A percentile compares a stretch with the other conserved stretches of the same genome.
Evolutionary conservation across 1,284 basidiomycete genomes (phyloP).

Genomic region (Pisolithus thermaeus): DNA sequence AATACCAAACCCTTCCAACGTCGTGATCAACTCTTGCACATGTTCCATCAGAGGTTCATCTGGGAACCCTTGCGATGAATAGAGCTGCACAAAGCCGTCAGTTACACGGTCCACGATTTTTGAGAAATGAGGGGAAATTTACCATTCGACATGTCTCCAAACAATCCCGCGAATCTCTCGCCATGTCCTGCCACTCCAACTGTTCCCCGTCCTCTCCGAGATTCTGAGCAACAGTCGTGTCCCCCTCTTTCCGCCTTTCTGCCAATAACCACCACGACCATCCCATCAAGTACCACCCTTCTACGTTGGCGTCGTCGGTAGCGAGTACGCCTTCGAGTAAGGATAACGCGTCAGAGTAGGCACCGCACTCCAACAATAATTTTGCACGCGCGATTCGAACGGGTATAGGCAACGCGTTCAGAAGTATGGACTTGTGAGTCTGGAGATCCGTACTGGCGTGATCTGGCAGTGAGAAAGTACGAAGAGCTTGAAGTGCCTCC

Average conservation of each 20-base stretch:
- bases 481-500: slow-evolving; percentile 52
- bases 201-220: slow-evolving; percentile 40
- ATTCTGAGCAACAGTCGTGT: slow-evolving; percentile 27
- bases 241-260: slow-evolving; percentile 56
- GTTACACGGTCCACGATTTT: background rate
- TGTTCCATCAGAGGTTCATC: slow-evolving; percentile 81
- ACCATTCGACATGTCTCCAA: slow-evolving; percentile 80
- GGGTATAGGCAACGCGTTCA: slow-evolving; percentile 65
- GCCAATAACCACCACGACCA: slow-evolving; percentile 87
- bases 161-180: slow-evolving; percentile 74
- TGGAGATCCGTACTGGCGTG: slow-evolving; percentile 7
- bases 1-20: slow-evolving; percentile 67
- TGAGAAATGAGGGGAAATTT: background rate
- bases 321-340: slow-evolving; percentile 79
- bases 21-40: slow-evolving; percentile 65
- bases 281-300: slow-evolving; percentile 93
- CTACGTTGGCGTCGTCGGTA: slow-evolving; percentile 82
- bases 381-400: slow-evolving; percentile 74
- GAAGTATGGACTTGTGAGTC: slow-evolving; percentile 12
- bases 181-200: slow-evolving; percentile 74
- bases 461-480: slow-evolving; percentile 41
- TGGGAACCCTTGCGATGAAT: slow-evolving; percentile 65
- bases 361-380: slow-evolving; percentile 77
- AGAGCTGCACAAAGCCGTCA: slow-evolving; percentile 47
- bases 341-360: slow-evolving; percentile 57